These are phyloP conservation scores for Hypoxylon fragiforme DNA, from an alignment of 495 filamentous ascomycete species.

Conservation along the genomic window DNA sequence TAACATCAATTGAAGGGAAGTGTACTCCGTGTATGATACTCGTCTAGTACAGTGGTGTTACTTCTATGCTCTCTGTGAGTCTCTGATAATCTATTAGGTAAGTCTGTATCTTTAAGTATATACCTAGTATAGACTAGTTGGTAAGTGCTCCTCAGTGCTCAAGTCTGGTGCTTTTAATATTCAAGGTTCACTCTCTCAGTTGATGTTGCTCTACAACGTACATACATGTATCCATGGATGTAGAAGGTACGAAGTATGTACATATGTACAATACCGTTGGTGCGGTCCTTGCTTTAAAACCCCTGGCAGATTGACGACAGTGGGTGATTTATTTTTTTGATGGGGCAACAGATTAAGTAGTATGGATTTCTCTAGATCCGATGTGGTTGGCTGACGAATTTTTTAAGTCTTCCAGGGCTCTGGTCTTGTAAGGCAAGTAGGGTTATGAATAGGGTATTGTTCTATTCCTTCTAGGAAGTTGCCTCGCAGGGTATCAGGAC, in stretches of 20 bases:
- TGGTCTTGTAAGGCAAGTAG: background rate
- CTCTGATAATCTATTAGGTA: background rate
- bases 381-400: conserved; percentile 23
- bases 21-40: too few relatives aligned
- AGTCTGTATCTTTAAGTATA: background rate
- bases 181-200: too few relatives aligned
- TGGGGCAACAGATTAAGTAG: conserved; percentile 27
- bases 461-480: conserved; percentile 23
- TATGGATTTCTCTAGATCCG: conserved; percentile 23
- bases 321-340: conserved; percentile 24
- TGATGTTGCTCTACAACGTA: too few relatives aligned
- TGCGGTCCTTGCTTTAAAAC: conserved; percentile 14
- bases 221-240: too few relatives aligned
- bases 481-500: conserved; percentile 9
- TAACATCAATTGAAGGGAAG: too few relatives aligned
- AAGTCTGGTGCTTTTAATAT: too few relatives aligned
- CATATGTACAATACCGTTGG: background rate
- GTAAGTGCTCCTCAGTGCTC: background rate
- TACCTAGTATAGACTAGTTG: too few relatives aligned
- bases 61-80: too few relatives aligned
- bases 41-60: too few relatives aligned
- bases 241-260: background rate
- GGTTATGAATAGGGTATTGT: conserved; percentile 1
- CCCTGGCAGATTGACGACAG: conserved; percentile 13
- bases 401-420: conserved; percentile 3